phyloP scores from a whole-genome alignment of 805 yeast species.

The Metschnikowia reukaufii region DNA sequence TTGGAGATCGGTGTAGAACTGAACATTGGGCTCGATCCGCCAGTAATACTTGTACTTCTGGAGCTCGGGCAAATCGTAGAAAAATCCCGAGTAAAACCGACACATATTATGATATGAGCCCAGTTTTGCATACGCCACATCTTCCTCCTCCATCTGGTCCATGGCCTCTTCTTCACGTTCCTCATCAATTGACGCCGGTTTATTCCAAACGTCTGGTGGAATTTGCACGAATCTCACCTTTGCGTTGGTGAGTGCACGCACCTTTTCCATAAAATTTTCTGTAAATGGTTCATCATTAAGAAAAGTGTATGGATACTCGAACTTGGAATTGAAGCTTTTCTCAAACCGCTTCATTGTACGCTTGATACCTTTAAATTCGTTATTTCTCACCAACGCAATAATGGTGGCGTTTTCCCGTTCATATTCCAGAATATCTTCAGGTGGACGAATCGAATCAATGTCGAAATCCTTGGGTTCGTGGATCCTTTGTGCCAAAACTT shows the following conservation, averaged over 20 bases:
- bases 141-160: conserved; percentile 37
- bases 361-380: conserved; percentile 51
- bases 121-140: conserved; percentile 60
- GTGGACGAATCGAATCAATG: conserved; percentile 30
- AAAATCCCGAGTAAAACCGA: conserved; percentile 66
- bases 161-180: conserved; percentile 42
- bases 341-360: conserved; percentile 63
- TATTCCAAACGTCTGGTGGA: conserved; percentile 51
- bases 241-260: conserved; percentile 35
- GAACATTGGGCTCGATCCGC: conserved; percentile 77
- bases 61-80: conserved; percentile 63
- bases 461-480: conserved; percentile 49
- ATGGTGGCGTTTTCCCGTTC: conserved; percentile 73
- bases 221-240: conserved; percentile 41
- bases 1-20: conserved; percentile 64
- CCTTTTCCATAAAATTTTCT: conserved; percentile 50
- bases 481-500: conserved; percentile 37
- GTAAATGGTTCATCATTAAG: conserved; percentile 70
- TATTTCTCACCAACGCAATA: conserved; percentile 67
- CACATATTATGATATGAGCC: conserved; percentile 82
- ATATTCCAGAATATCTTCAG: conserved; percentile 25
- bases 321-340: conserved; percentile 62
- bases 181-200: conserved; percentile 56
- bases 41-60: conserved; percentile 68
- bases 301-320: conserved; percentile 78